Conservation (phyloP, 1,284 basidiomycete genomes). For the Boletus mariae region DNA sequence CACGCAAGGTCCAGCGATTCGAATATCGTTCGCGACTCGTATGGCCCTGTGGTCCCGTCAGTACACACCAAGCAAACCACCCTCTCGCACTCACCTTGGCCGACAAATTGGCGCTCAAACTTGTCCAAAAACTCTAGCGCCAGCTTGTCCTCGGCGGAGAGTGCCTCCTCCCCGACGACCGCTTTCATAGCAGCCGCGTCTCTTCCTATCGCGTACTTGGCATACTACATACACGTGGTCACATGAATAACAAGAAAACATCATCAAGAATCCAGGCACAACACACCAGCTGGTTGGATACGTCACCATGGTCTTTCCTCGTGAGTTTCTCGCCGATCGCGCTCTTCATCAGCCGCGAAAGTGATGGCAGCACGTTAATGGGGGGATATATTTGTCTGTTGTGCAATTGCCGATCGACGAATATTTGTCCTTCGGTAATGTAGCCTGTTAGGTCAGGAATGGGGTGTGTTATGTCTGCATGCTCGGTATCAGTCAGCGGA, state of each 20-base stretch:
- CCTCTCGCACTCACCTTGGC: constrained; percentile 61
- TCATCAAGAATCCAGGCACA: constrained; percentile 22
- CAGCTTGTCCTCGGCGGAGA: constrained; percentile 91
- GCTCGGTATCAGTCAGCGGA: constrained; percentile 25
- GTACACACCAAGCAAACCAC: neutral
- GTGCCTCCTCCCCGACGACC: constrained; percentile 97
- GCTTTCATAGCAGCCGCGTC: constrained; percentile 99
- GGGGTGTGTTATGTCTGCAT: constrained; percentile 95
- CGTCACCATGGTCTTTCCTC: constrained; percentile 97
- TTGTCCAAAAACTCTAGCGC: constrained; percentile 92
- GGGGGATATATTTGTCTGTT: constrained; percentile 99
- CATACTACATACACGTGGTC: constrained; percentile 63
- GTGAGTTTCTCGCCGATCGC: constrained; percentile 98
- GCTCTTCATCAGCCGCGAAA: constrained; percentile 99
- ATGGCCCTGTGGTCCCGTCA: constrained; percentile 58
- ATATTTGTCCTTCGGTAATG: constrained; percentile 99
- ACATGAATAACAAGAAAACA: constrained; percentile 15
- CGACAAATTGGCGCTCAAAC: constrained; percentile 93
- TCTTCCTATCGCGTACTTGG: constrained; percentile 95
- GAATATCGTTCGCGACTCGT: constrained; percentile 96
- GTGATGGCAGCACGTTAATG: constrained; percentile 98
- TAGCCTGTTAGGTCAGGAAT: constrained; percentile 99
- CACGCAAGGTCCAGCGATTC: constrained; percentile 97
- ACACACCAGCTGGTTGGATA: constrained; percentile 91
- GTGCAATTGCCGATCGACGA: constrained; percentile 92